Percentiles rank a stretch among this genome's conserved stretches.
Evolutionary conservation across 1,284 basidiomycete species (phyloP).

Genomic region (Ceratobasidium sp.): DNA sequence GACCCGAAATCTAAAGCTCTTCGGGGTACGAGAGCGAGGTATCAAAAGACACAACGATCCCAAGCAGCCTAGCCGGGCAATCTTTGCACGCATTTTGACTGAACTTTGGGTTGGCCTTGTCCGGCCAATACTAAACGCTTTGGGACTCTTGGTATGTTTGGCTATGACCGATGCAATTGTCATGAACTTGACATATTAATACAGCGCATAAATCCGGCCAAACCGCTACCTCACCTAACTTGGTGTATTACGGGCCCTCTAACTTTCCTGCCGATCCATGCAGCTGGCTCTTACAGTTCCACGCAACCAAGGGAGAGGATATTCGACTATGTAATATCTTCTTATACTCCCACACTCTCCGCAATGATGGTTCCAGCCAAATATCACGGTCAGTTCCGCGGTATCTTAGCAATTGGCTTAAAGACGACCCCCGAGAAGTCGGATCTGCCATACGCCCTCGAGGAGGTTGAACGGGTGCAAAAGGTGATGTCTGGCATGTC

Average conservation of each 20-base stretch:
- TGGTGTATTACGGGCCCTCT: slow-evolving; percentile 30
- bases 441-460: not conserved
- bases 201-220: not conserved
- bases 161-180: not conserved
- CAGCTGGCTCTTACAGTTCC: not conserved
- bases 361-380: not conserved
- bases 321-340: slow-evolving; percentile 21
- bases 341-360: slow-evolving; percentile 17
- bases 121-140: not conserved
- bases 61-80: too few species aligned
- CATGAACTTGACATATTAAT: not conserved
- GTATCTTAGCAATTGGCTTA: slow-evolving; percentile 16
- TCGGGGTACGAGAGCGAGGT: not conserved
- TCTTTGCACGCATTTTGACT: not conserved
- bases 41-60: not conserved
- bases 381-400: not conserved
- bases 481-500: not conserved
- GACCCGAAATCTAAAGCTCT: not conserved
- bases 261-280: slow-evolving; percentile 26
- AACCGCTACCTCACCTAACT: slow-evolving; percentile 12
- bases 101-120: slow-evolving; percentile 11
- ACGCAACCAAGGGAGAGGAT: not conserved
- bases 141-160: not conserved
- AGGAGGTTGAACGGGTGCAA: slow-evolving; percentile 9
- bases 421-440: not conserved